phyloP scores from a whole-genome alignment of 495 filamentous ascomycete species.

The Diplogelasinospora grovesii region DNA sequence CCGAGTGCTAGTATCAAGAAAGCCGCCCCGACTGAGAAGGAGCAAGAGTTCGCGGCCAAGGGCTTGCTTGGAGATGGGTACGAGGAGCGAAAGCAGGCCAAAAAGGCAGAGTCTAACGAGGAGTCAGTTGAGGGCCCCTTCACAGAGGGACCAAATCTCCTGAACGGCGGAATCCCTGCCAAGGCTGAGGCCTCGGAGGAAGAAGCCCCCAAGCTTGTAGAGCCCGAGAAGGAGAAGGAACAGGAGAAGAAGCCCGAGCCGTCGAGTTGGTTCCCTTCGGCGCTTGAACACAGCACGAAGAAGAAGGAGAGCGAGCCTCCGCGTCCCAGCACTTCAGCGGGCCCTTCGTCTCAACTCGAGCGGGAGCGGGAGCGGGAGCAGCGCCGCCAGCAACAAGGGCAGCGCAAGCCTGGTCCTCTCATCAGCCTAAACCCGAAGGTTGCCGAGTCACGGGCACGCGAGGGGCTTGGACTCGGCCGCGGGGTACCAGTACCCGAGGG shows the following conservation, averaged over 20 bases:
- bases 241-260: conserved; percentile 11
- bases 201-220: neutral
- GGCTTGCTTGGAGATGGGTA: conserved; percentile 40
- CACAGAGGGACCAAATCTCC: conserved; percentile 42
- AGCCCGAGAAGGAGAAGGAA: neutral
- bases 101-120: conserved; percentile 13
- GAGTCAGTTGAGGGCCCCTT: conserved; percentile 30
- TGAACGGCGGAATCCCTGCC: conserved; percentile 30
- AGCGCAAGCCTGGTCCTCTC: conserved; percentile 36
- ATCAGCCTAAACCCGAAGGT: conserved; percentile 72
- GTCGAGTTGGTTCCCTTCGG: conserved; percentile 40
- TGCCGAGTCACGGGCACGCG: conserved; percentile 55
- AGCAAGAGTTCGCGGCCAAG: conserved; percentile 29
- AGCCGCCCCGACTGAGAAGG: too few relatives aligned
- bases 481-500: conserved; percentile 58
- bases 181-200: neutral
- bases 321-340: conserved; percentile 15
- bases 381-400: conserved; percentile 9
- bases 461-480: conserved; percentile 59
- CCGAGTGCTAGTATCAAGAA: neutral
- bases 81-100: conserved; percentile 31
- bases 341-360: conserved; percentile 1
- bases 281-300: conserved; percentile 34
- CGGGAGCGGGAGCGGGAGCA: neutral
- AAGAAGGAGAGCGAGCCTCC: conserved; percentile 19